phyloP scores from a whole-genome alignment of 441 rosid species.

The Hura crepitans region DNA sequence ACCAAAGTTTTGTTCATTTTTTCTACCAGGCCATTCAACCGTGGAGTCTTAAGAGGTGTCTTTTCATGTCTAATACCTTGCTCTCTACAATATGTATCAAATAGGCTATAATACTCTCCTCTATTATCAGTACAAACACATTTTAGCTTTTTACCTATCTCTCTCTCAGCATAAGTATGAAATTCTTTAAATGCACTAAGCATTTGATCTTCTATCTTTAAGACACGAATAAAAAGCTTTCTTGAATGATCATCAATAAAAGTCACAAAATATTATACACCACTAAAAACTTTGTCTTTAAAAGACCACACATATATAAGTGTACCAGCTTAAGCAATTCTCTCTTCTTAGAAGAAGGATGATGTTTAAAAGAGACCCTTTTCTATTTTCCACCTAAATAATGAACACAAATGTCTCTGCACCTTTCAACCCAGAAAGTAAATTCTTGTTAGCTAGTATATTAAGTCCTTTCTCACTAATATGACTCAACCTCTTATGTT shows the following conservation, averaged over 20 bases:
- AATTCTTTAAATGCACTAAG: neutral
- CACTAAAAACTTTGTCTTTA: neutral
- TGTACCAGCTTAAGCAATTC: neutral
- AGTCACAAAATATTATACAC: neutral
- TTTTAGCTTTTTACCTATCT: neutral
- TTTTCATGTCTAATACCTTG: no score
- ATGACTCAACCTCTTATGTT: neutral
- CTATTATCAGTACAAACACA: neutral
- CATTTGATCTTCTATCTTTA: neutral
- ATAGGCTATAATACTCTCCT: neutral
- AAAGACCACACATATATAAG: neutral
- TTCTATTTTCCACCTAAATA: neutral
- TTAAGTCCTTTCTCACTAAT: neutral
- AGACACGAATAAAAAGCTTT: neutral
- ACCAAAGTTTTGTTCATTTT: neutral
- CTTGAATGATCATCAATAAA: slow-evolving; percentile 1
- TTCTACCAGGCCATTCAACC: neutral
- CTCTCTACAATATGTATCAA: neutral
- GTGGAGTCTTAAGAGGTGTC: no score
- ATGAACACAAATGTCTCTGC: neutral
- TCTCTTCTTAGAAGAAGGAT: neutral
- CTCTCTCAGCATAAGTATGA: neutral
- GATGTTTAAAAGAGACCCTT: neutral
- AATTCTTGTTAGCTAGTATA: neutral
- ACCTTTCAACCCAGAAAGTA: neutral